Conservation (phyloP, 306 rosid species). For the Dicorynia guianensis region DNA sequence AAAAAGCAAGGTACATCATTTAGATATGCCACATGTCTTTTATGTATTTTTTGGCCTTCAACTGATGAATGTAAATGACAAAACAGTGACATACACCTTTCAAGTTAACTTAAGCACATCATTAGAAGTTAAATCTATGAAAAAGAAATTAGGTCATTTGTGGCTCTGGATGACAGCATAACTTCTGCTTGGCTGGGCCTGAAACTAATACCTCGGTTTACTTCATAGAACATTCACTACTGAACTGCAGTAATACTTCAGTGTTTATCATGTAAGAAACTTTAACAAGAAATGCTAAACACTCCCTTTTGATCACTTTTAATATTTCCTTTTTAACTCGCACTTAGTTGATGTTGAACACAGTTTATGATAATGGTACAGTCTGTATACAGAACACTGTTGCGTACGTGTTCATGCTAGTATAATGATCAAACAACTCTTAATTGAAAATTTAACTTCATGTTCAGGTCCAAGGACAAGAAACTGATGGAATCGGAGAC, state of each 20-base stretch:
- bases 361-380: not conserved
- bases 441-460: conserved; percentile 30
- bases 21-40: conserved; percentile 24
- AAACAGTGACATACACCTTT: not conserved
- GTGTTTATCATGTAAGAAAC: not conserved
- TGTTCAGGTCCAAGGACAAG: conserved; percentile 46
- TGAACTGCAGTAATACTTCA: not conserved
- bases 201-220: conserved; percentile 3
- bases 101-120: not conserved
- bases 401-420: conserved; percentile 7
- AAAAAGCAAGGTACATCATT: conserved; percentile 53
- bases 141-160: not conserved
- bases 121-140: not conserved
- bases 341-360: not conserved
- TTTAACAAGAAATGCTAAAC: not conserved
- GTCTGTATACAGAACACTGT: not conserved
- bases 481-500: conserved; percentile 55
- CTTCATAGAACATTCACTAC: not conserved
- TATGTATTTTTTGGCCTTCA: conserved; percentile 13
- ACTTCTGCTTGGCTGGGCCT: conserved; percentile 16
- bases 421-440: conserved; percentile 15
- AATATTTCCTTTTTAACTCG: not conserved
- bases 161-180: not conserved
- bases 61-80: conserved; percentile 5
- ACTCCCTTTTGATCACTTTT: not conserved